These are phyloP conservation scores for Candida mattraensis DNA, from an alignment of 805 yeast genomes.

Conservation along the genomic window DNA sequence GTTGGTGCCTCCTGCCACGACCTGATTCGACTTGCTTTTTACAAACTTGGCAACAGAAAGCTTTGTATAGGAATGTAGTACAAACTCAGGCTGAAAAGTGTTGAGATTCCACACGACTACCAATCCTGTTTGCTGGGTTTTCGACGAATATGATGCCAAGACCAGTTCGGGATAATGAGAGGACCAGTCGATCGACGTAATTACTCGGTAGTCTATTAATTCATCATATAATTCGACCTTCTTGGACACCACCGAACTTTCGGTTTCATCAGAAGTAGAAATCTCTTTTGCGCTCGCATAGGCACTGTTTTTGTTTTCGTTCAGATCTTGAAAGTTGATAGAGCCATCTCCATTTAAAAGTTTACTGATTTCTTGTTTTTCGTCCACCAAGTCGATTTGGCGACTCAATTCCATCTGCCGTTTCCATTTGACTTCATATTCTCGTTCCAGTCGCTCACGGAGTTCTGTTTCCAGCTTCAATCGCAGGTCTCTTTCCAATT, in stretches of 20 bases:
- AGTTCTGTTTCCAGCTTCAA: slow-evolving; percentile 13
- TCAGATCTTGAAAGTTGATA: slow-evolving; percentile 13
- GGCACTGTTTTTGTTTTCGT: slow-evolving; percentile 29
- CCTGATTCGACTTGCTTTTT: slow-evolving; percentile 35
- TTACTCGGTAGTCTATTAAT: slow-evolving; percentile 14
- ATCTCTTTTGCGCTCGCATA: slow-evolving; percentile 17
- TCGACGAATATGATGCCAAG: slow-evolving; percentile 23
- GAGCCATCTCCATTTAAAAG: slow-evolving; percentile 1
- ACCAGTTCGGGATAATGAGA: slow-evolving; percentile 31
- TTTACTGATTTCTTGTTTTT: slow-evolving; percentile 1
- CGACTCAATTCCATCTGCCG: too few species aligned
- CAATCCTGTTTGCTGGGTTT: slow-evolving; percentile 11
- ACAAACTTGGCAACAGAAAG: slow-evolving; percentile 44
- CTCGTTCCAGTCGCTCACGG: slow-evolving; percentile 7
- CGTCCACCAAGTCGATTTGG: slow-evolving; percentile 10
- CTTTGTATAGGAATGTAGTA: slow-evolving; percentile 41
- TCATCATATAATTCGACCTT: slow-evolving; percentile 6
- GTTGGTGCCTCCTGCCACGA: slow-evolving; percentile 49
- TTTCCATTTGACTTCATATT: slow-evolving; percentile 9
- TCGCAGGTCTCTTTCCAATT: slow-evolving; percentile 16
- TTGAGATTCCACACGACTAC: slow-evolving; percentile 32
- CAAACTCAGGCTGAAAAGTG: slow-evolving; percentile 33
- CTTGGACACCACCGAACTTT: slow-evolving; percentile 5
- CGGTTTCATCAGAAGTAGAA: background rate
- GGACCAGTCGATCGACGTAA: slow-evolving; percentile 32